phyloP scores from a whole-genome alignment of 805 yeast genomes.

The Saccharomycopsis babjevae region DNA sequence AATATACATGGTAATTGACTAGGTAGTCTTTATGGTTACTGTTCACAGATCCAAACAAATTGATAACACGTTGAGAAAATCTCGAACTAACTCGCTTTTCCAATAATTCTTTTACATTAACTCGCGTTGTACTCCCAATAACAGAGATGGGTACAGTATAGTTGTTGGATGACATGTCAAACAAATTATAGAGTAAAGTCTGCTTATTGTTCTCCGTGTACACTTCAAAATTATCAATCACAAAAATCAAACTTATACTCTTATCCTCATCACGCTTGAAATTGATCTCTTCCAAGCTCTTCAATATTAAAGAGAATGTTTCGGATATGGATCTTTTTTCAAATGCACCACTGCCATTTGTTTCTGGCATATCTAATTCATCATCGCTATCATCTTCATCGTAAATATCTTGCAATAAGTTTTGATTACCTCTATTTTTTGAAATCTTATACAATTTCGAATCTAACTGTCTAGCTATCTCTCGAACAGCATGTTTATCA shows the following conservation, averaged over 20 bases:
- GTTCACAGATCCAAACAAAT: conserved; percentile 26
- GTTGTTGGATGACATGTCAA: conserved; percentile 71
- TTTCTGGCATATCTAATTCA: conserved; percentile 7
- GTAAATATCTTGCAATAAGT: conserved; percentile 21
- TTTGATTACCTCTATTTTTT: conserved; percentile 19
- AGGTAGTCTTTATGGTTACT: background rate
- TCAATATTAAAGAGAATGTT: conserved; percentile 50
- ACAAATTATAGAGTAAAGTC: conserved; percentile 74
- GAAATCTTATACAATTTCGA: conserved; percentile 26
- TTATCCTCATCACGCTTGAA: conserved; percentile 18
- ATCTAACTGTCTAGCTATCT: conserved; percentile 79
- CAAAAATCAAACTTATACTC: conserved; percentile 54
- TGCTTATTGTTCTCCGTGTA: conserved; percentile 69
- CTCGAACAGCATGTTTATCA: conserved; percentile 72
- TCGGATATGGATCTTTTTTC: conserved; percentile 47
- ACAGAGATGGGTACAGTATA: conserved; percentile 66
- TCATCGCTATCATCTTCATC: conserved; percentile 1
- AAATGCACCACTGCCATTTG: conserved; percentile 22
- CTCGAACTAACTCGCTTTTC: conserved; percentile 90
- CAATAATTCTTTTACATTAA: conserved; percentile 67
- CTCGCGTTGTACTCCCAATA: conserved; percentile 65
- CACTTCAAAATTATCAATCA: conserved; percentile 78
- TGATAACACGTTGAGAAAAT: conserved; percentile 70
- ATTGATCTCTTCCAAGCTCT: conserved; percentile 35
- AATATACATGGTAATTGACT: conserved; percentile 13